Conservation (phyloP, 345 rosid species). For the Populus pruinosa region DNA sequence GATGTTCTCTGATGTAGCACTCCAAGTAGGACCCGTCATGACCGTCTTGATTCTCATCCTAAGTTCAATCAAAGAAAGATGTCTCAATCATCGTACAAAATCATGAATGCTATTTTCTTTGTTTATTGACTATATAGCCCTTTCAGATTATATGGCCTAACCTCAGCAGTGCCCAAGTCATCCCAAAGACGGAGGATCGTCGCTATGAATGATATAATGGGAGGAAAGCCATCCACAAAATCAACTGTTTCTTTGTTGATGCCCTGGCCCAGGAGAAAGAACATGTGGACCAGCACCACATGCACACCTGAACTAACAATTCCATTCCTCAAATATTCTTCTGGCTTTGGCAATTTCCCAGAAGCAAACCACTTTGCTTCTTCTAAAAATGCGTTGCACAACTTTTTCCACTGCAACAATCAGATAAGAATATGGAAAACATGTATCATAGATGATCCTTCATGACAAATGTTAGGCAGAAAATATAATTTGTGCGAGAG, state of each 20-base stretch:
- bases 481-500: too few relatives aligned
- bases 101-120: background rate
- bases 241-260: conserved; percentile 29
- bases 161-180: conserved; percentile 31
- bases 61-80: background rate
- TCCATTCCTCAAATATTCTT: conserved; percentile 56
- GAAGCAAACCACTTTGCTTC: conserved; percentile 56
- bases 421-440: background rate
- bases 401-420: conserved; percentile 41
- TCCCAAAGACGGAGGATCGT: conserved; percentile 41
- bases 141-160: too few relatives aligned
- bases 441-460: too few relatives aligned
- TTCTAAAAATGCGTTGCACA: conserved; percentile 50
- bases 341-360: conserved; percentile 25
- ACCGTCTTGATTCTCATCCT: conserved; percentile 52
- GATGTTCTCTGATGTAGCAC: conserved; percentile 39
- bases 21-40: conserved; percentile 52
- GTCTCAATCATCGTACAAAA: conserved; percentile 20
- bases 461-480: background rate
- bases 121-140: too few relatives aligned
- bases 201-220: conserved; percentile 30
- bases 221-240: conserved; percentile 31
- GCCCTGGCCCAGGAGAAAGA: conserved; percentile 43
- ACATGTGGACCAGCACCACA: conserved; percentile 41
- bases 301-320: conserved; percentile 50